Evolutionary conservation across 1,139 yeast species (phyloP).

Genomic region (Blastobotrys raffinosifermentans): DNA sequence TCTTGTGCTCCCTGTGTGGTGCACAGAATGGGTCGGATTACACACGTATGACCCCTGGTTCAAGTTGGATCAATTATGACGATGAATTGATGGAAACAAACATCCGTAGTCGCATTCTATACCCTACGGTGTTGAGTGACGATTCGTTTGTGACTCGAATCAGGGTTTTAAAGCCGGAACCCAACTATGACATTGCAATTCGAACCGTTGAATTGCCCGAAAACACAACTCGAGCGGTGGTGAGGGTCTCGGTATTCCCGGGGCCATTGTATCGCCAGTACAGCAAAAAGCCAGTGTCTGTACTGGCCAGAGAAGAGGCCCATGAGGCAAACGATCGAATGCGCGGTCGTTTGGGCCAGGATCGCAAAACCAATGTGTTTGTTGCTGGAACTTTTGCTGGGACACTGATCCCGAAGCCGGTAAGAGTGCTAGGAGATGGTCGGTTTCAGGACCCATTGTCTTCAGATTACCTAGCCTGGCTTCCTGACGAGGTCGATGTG

Average conservation of each 20-base stretch:
- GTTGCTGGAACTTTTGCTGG: slow-evolving; percentile 4
- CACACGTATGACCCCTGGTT: no score
- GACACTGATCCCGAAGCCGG: background rate
- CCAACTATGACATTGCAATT: slow-evolving; percentile 4
- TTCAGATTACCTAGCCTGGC: background rate
- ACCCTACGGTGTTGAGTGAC: slow-evolving; percentile 1
- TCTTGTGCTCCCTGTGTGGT: no score
- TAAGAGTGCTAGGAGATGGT: background rate
- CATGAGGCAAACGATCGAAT: slow-evolving; percentile 1
- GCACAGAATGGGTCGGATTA: no score
- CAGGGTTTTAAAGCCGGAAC: background rate
- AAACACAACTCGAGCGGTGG: slow-evolving; percentile 3
- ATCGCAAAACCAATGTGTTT: background rate
- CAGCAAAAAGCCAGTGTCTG: background rate
- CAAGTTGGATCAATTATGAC: background rate
- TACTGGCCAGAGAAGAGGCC: slow-evolving; percentile 1
- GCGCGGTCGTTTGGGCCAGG: background rate
- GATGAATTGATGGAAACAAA: slow-evolving; percentile 1
- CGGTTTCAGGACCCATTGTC: slow-evolving; percentile 1
- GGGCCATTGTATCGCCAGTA: slow-evolving; percentile 2
- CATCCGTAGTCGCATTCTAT: background rate
- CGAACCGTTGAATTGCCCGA: slow-evolving; percentile 2
- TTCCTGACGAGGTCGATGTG: slow-evolving; percentile 2
- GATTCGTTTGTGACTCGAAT: slow-evolving; percentile 1
- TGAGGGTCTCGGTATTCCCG: slow-evolving; percentile 2